phyloP scores from a whole-genome alignment of 108 stramenopile genomes.

The Seminavis robusta region DNA sequence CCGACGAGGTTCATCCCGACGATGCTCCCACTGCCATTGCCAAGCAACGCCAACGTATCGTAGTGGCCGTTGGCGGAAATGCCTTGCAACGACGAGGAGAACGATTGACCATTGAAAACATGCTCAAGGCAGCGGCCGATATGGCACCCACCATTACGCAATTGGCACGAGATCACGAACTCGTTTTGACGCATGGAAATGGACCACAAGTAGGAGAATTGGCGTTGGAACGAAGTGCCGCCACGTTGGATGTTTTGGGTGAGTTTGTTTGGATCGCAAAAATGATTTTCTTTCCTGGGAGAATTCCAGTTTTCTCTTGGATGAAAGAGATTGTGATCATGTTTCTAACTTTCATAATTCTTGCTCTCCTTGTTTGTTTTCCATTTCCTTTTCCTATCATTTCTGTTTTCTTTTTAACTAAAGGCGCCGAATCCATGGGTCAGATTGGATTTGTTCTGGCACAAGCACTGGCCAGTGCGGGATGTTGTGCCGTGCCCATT shows the following conservation, averaged over 20 bases:
- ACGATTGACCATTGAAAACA: conserved; percentile 80
- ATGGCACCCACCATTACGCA: conserved; percentile 73
- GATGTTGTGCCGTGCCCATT: conserved; percentile 36
- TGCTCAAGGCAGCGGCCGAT: conserved; percentile 80
- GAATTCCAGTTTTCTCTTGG: too few species aligned
- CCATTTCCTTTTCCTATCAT: too few species aligned
- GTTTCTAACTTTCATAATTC: too few species aligned
- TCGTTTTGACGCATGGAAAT: conserved; percentile 75
- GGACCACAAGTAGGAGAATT: conserved; percentile 84
- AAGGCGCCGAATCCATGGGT: conserved; percentile 79
- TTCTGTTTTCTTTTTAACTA: too few species aligned
- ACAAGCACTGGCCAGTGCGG: conserved; percentile 58
- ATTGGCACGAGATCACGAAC: conserved; percentile 54
- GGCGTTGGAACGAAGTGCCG: conserved; percentile 71
- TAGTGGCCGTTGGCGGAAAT: conserved; percentile 83
- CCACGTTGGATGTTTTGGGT: conserved; percentile 29
- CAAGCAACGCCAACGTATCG: conserved; percentile 38
- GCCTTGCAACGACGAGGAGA: conserved; percentile 84
- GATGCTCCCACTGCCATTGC: too few species aligned
- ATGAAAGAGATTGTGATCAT: too few species aligned
- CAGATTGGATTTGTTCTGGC: conserved; percentile 82
- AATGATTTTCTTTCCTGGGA: too few species aligned
- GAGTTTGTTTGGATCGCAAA: too few species aligned
- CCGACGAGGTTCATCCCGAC: too few species aligned
- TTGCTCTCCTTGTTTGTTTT: too few species aligned